Percentiles rank a stretch among this genome's conserved stretches.
These are phyloP conservation scores for Quercus ilex DNA, from an alignment of 306 rosid species.

Conservation along the genomic window DNA sequence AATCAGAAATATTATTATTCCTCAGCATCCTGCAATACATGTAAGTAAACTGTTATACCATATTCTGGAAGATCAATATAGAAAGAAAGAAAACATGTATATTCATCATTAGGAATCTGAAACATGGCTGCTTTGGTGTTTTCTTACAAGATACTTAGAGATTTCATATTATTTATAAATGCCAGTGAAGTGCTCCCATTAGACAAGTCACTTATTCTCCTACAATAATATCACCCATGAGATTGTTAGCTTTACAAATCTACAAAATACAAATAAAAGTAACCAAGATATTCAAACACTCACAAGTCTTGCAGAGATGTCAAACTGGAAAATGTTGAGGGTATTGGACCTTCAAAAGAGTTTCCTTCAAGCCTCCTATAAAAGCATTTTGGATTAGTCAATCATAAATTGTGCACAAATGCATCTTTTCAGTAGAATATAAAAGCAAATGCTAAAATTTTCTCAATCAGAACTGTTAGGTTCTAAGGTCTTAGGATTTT, in stretches of 20 bases:
- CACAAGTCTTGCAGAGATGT: conserved; percentile 63
- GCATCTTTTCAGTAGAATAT: not conserved
- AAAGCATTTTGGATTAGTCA: conserved; percentile 7
- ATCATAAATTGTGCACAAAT: not conserved
- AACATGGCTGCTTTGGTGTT: conserved; percentile 2
- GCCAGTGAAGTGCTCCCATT: conserved; percentile 71
- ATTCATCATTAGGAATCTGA: not conserved
- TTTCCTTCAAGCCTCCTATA: conserved; percentile 83
- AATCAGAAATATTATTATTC: conserved; percentile 63
- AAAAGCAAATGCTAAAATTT: not conserved
- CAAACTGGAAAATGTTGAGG: conserved; percentile 61
- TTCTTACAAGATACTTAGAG: conserved; percentile 58
- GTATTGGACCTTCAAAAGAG: conserved; percentile 68
- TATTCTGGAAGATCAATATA: conserved; percentile 5
- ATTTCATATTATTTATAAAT: conserved; percentile 59
- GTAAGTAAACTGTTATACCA: conserved; percentile 10
- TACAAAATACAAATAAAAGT: not conserved
- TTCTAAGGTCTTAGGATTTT: too few species aligned
- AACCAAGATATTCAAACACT: conserved; percentile 28
- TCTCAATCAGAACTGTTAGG: not conserved
- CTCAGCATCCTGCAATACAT: conserved; percentile 62
- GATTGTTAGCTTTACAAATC: conserved; percentile 23
- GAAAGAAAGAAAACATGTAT: not conserved
- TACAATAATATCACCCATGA: conserved; percentile 22
- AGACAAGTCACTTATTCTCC: conserved; percentile 59